phyloP scores from a whole-genome alignment of 1,284 basidiomycete genomes.

The Taiwanofungus camphoratus region DNA sequence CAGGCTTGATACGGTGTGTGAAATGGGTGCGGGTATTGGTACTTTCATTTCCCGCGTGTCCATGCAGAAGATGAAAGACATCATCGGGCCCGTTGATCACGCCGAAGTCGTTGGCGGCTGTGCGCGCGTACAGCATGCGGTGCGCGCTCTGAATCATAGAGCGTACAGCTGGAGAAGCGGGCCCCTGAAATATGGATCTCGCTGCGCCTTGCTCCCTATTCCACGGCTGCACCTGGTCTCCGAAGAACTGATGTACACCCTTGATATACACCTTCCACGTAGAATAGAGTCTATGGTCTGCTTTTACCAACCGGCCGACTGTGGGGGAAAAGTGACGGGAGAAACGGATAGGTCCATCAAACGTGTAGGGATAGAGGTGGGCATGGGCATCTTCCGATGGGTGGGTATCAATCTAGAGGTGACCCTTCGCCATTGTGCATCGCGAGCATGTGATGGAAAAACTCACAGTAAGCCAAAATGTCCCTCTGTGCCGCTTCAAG shows the following conservation, averaged over 20 bases:
- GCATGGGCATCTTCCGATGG: constrained; percentile 34
- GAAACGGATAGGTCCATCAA: constrained; percentile 69
- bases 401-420: constrained; percentile 34
- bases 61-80: constrained; percentile 44
- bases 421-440: neutral
- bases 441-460: neutral
- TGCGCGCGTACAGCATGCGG: constrained; percentile 67
- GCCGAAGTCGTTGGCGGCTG: constrained; percentile 57
- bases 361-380: constrained; percentile 46
- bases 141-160: constrained; percentile 66
- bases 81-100: constrained; percentile 43
- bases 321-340: constrained; percentile 64
- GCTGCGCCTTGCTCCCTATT: constrained; percentile 62
- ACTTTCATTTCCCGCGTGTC: constrained; percentile 10
- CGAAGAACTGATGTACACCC: constrained; percentile 54
- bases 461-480: constrained; percentile 63
- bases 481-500: constrained; percentile 45
- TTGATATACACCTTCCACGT: constrained; percentile 75
- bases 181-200: constrained; percentile 63
- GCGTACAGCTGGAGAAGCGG: constrained; percentile 54
- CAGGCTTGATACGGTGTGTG: constrained; percentile 40
- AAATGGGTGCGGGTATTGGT: constrained; percentile 20
- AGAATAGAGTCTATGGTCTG: constrained; percentile 65
- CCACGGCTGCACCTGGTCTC: constrained; percentile 58
- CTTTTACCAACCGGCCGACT: constrained; percentile 53